A percentile compares a stretch with the other conserved stretches of the same genome.
Evolutionary conservation across 2,329 filamentous ascomycete genomes (phyloP).

Genomic region (Bipolaris oryzae): DNA sequence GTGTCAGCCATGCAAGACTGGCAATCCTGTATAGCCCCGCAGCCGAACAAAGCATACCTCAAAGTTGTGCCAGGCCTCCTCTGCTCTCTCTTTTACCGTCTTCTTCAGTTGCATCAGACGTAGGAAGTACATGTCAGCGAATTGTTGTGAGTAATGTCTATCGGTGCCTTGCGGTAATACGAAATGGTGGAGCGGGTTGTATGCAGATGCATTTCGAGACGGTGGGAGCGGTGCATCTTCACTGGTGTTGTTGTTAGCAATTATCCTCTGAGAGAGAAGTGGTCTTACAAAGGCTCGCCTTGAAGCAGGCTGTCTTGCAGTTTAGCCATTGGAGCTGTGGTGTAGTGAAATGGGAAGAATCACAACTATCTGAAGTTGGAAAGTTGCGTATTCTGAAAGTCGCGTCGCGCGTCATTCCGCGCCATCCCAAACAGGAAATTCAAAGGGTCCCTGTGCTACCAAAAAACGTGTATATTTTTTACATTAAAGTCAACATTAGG

Average conservation of each 20-base stretch:
- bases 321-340: constrained; percentile 19
- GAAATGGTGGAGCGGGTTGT: constrained; percentile 79
- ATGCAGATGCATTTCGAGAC: constrained; percentile 57
- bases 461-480: neutral
- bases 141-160: constrained; percentile 89
- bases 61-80: constrained; percentile 76
- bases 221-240: constrained; percentile 31
- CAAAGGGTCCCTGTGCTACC: constrained; percentile 12
- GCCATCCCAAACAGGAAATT: constrained; percentile 27
- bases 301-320: constrained; percentile 33
- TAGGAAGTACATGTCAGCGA: constrained; percentile 96
- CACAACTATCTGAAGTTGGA: constrained; percentile 9
- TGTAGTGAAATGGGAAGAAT: neutral
- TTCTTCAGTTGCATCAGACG: constrained; percentile 88
- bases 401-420: constrained; percentile 26
- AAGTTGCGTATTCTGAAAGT: constrained; percentile 22
- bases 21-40: neutral
- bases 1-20: constrained; percentile 15
- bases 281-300: constrained; percentile 40
- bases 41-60: constrained; percentile 53
- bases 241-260: constrained; percentile 26
- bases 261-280: neutral
- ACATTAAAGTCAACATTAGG: neutral
- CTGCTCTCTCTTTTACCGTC: constrained; percentile 74
- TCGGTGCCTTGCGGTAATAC: constrained; percentile 67